Evolutionary conservation across 2,329 filamentous ascomycete genomes (phyloP).

Genomic region (Rutstroemia sp.): DNA sequence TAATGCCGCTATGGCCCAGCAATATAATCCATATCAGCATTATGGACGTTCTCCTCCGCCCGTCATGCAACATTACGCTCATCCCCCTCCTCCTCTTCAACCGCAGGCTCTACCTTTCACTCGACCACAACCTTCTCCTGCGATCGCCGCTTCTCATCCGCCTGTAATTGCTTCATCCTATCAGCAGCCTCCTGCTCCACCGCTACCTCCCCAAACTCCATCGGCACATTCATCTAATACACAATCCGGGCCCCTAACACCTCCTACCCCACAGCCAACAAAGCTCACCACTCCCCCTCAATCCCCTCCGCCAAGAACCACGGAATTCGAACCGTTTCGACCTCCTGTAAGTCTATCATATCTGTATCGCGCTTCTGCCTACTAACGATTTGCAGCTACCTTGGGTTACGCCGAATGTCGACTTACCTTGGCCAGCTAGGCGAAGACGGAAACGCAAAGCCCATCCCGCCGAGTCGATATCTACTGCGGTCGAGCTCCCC

Average conservation of each 20-base stretch:
- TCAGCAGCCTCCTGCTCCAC: slow-evolving; percentile 40
- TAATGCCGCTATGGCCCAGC: slow-evolving; percentile 39
- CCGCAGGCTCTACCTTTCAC: slow-evolving; percentile 33
- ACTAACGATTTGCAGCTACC: slow-evolving; percentile 41
- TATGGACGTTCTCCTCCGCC: slow-evolving; percentile 44
- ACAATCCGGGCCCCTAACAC: slow-evolving; percentile 34
- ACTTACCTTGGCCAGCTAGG: slow-evolving; percentile 42
- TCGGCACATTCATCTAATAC: slow-evolving; percentile 29
- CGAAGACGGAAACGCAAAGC: slow-evolving; percentile 37
- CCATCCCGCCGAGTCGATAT: slow-evolving; percentile 20
- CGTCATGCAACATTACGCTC: slow-evolving; percentile 46
- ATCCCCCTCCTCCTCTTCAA: slow-evolving; percentile 27
- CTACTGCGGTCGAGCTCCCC: slow-evolving; percentile 22
- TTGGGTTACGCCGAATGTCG: slow-evolving; percentile 45
- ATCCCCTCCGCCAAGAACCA: slow-evolving; percentile 20
- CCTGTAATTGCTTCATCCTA: slow-evolving; percentile 33
- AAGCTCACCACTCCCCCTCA: slow-evolving; percentile 20
- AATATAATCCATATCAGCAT: slow-evolving; percentile 36
- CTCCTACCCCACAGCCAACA: slow-evolving; percentile 36
- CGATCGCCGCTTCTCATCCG: slow-evolving; percentile 48
- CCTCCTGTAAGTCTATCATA: slow-evolving; percentile 41
- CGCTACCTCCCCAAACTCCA: slow-evolving; percentile 34
- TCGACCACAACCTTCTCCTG: slow-evolving; percentile 45
- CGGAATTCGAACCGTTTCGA: slow-evolving; percentile 33
- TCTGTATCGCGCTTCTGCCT: slow-evolving; percentile 5